Evolutionary conservation across 768 basidiomycete genomes (phyloP).

Genomic region (Boletales sp.): DNA sequence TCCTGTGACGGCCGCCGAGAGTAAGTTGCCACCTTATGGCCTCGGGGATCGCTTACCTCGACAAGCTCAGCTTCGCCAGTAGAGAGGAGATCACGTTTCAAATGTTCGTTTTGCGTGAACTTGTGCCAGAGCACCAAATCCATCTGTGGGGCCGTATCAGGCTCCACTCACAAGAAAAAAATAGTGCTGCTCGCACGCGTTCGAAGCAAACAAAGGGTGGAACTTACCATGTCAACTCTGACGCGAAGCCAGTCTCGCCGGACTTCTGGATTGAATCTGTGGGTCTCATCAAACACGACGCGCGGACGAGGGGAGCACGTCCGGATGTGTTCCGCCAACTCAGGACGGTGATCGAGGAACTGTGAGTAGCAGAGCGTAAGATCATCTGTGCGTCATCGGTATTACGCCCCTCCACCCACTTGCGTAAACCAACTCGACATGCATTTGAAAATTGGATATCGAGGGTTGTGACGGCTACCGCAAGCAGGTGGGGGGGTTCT

Average conservation of each 20-base stretch:
- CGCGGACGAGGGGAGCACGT: constrained; percentile 32
- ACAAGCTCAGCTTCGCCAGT: constrained; percentile 38
- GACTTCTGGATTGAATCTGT: constrained; percentile 35
- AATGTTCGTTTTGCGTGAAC: constrained; percentile 38
- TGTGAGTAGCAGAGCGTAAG: constrained; percentile 15
- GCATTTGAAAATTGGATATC: neutral
- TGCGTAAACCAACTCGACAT: neutral
- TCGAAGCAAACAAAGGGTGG: constrained; percentile 7
- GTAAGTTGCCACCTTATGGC: constrained; percentile 10
- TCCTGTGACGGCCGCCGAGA: constrained; percentile 17
- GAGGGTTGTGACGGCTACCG: neutral
- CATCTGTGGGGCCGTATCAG: constrained; percentile 27
- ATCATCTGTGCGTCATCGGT: constrained; percentile 14
- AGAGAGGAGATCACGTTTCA: constrained; percentile 33
- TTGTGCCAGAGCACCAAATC: constrained; percentile 38
- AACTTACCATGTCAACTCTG: constrained; percentile 30
- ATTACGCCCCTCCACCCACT: constrained; percentile 3
- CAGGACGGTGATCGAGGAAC: constrained; percentile 34
- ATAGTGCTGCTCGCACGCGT: constrained; percentile 11
- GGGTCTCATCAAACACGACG: constrained; percentile 32
- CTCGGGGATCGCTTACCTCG: constrained; percentile 30
- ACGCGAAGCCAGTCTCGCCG: constrained; percentile 33
- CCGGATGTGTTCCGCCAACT: constrained; percentile 33
- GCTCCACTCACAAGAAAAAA: neutral
- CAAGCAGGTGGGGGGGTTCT: neutral